Evolutionary conservation across 148 eudicot species (phyloP).

Genomic region (Rhododendron williamsianum): DNA sequence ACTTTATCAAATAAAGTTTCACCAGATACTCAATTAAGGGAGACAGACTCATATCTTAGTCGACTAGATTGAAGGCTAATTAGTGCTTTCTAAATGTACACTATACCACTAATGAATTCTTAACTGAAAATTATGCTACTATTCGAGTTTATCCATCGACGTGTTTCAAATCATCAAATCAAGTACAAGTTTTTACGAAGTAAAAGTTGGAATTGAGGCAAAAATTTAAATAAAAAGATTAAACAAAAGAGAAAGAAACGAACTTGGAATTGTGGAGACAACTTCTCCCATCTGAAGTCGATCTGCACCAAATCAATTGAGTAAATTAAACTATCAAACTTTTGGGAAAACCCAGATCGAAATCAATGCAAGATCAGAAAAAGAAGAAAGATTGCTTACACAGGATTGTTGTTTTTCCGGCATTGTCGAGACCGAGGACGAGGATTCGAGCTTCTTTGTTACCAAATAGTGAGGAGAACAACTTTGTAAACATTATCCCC

Average conservation of each 20-base stretch:
- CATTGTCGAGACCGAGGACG: conserved; percentile 97
- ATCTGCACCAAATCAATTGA: conserved; percentile 45
- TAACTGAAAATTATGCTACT: neutral
- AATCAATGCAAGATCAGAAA: neutral
- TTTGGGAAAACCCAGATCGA: neutral
- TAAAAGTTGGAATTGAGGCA: neutral
- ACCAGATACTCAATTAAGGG: neutral
- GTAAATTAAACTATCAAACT: conserved; percentile 4
- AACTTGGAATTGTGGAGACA: conserved; percentile 97
- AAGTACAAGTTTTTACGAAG: neutral
- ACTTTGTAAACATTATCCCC: conserved; percentile 74
- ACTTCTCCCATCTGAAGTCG: conserved; percentile 99
- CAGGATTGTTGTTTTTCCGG: conserved; percentile 97
- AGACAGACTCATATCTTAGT: neutral
- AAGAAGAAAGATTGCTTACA: conserved; percentile 37
- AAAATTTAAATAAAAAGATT: neutral
- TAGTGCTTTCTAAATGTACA: neutral
- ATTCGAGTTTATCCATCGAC: neutral
- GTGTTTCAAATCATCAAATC: neutral
- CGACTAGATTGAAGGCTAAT: neutral
- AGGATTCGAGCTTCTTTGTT: conserved; percentile 96
- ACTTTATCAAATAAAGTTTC: neutral
- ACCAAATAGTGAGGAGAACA: conserved; percentile 87
- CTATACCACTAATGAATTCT: neutral
- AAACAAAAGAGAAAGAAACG: conserved; percentile 26